Conservation (phyloP, 805 yeast species). For the Debaryomyces hansenii region DNA sequence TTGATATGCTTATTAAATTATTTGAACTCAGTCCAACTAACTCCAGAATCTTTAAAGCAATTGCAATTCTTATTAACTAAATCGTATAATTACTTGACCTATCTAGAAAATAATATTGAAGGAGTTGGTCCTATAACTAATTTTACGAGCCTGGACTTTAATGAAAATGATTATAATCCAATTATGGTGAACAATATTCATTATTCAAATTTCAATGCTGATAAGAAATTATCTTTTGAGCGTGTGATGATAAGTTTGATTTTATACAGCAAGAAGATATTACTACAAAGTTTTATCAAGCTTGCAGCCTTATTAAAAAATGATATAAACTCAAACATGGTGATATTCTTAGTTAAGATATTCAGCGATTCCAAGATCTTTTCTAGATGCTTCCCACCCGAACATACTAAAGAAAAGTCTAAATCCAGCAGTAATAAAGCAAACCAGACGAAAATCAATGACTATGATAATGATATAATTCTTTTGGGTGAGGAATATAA, state of each 20-base stretch:
- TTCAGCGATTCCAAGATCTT: conserved; percentile 39
- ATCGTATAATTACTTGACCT: conserved; percentile 40
- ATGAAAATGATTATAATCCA: conserved; percentile 29
- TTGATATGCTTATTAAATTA: conserved; percentile 41
- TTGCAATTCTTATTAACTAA: conserved; percentile 41
- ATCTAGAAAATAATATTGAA: conserved; percentile 37
- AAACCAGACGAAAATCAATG: conserved; percentile 15
- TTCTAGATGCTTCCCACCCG: conserved; percentile 13
- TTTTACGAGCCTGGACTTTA: conserved; percentile 26
- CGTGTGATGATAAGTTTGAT: conserved; percentile 31
- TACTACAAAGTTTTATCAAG: conserved; percentile 34
- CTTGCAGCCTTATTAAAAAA: conserved; percentile 32
- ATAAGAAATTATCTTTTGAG: conserved; percentile 21
- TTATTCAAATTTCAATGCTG: conserved; percentile 23
- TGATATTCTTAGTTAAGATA: conserved; percentile 36
- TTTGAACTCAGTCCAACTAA: conserved; percentile 33
- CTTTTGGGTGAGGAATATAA: conserved; percentile 50
- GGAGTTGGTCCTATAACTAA: conserved; percentile 32
- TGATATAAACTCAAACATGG: conserved; percentile 43
- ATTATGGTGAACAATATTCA: conserved; percentile 28
- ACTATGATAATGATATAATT: conserved; percentile 20
- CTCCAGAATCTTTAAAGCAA: conserved; percentile 43
- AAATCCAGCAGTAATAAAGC: conserved; percentile 20
- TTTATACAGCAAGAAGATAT: conserved; percentile 35
- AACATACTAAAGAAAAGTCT: conserved; percentile 13